These are phyloP conservation scores for Otatea glauca DNA, from an alignment of 176 grass and related monocot genomes.

Conservation along the genomic window DNA sequence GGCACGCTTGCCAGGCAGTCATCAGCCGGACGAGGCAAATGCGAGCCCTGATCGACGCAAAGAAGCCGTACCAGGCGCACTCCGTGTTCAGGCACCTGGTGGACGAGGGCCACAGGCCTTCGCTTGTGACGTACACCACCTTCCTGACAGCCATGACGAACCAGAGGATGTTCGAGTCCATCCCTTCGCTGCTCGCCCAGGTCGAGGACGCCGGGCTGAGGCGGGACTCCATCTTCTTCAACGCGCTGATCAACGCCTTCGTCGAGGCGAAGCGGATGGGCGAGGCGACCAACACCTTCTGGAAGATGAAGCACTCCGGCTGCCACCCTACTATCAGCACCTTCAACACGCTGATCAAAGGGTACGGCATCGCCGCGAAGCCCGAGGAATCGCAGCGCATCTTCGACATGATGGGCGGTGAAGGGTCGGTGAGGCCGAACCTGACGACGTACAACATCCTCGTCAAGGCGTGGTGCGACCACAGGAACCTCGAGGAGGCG, in stretches of 20 bases:
- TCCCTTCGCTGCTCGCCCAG: conserved; percentile 68
- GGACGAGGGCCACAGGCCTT: conserved; percentile 82
- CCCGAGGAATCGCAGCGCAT: conserved; percentile 70
- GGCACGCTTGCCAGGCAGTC: conserved; percentile 67
- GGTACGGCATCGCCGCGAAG: conserved; percentile 72
- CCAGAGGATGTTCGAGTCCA: conserved; percentile 67
- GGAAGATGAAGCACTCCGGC: conserved; percentile 75
- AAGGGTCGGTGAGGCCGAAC: conserved; percentile 46
- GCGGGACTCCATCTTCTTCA: conserved; percentile 88
- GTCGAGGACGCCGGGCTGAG: conserved; percentile 72
- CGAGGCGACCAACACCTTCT: conserved; percentile 82
- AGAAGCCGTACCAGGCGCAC: conserved; percentile 67
- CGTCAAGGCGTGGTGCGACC: conserved; percentile 95
- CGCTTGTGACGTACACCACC: conserved; percentile 81
- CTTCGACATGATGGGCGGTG: conserved; percentile 75
- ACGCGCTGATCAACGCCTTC: conserved; percentile 88
- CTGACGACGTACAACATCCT: conserved; percentile 88
- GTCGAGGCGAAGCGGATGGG: conserved; percentile 73
- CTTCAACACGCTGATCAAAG: conserved; percentile 97
- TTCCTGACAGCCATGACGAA: conserved; percentile 66
- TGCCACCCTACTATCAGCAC: conserved; percentile 76
- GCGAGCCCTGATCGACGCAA: conserved; percentile 66
- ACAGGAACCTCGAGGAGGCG: conserved; percentile 65
- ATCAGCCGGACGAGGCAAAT: conserved; percentile 65
- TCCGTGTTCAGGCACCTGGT: conserved; percentile 56